These are phyloP conservation scores for Beauveria rudraprayagi DNA, from an alignment of 2,329 filamentous ascomycete genomes.

Conservation along the genomic window DNA sequence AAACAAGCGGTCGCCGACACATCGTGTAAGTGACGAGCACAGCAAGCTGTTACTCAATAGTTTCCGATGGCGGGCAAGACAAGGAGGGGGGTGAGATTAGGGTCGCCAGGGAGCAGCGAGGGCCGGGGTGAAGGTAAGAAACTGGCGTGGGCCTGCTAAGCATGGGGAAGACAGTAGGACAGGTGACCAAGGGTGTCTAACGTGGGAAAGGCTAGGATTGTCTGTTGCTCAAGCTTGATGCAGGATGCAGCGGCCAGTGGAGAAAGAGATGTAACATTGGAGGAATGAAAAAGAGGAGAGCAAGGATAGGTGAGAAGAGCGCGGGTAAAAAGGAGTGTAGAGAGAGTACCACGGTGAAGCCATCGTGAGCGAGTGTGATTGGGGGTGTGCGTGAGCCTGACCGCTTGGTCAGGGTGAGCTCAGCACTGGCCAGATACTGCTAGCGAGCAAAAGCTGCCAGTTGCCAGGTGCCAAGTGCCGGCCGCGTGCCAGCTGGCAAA, in stretches of 20 bases:
- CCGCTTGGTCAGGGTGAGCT: conserved; percentile 1
- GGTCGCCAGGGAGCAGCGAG: not conserved
- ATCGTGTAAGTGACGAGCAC: conserved; percentile 20
- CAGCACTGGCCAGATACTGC: not conserved
- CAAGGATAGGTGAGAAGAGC: not conserved
- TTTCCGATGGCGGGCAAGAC: conserved; percentile 7
- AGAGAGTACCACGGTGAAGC: conserved; percentile 3
- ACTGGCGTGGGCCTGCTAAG: not conserved
- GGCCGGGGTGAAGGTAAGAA: not conserved
- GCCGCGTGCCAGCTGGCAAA: conserved; percentile 1
- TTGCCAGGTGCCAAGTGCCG: not conserved
- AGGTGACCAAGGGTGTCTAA: conserved; percentile 8
- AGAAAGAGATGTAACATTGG: not conserved
- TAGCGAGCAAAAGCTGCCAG: not conserved
- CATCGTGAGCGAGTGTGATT: conserved; percentile 5
- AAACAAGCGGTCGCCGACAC: conserved; percentile 18
- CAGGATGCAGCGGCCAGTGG: not conserved
- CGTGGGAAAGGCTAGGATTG: not conserved
- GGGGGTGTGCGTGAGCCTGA: not conserved
- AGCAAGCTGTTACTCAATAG: conserved; percentile 13
- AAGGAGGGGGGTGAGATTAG: conserved; percentile 5
- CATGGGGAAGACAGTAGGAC: conserved; percentile 5
- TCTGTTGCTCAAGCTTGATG: not conserved
- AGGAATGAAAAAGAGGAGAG: not conserved
- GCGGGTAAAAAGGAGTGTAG: not conserved